Conservation (phyloP, 108 stramenopile species). For the Cyclotella cryptica region DNA sequence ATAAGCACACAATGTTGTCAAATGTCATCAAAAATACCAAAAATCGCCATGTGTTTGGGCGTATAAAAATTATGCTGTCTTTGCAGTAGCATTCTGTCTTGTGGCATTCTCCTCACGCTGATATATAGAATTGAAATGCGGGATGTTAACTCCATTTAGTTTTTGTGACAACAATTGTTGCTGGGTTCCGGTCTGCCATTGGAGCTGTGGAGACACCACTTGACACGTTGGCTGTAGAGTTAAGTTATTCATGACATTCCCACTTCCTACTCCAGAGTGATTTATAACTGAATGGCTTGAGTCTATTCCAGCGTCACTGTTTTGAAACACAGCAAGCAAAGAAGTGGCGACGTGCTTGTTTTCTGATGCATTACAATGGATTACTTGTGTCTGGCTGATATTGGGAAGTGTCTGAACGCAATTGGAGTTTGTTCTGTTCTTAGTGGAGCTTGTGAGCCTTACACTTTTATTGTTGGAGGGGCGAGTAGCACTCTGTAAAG, state of each 20-base stretch:
- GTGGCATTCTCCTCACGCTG: background rate
- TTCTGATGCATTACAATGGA: background rate
- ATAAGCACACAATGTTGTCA: too few species aligned
- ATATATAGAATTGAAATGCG: background rate
- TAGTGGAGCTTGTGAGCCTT: background rate
- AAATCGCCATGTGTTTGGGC: too few species aligned
- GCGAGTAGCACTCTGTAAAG: background rate
- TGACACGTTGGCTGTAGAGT: too few species aligned
- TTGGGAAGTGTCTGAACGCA: background rate
- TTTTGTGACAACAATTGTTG: too few species aligned
- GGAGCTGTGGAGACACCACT: too few species aligned
- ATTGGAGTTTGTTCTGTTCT: background rate
- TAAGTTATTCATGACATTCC: too few species aligned
- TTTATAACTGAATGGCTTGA: background rate
- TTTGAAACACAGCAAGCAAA: background rate
- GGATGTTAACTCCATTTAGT: background rate
- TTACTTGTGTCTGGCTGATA: background rate
- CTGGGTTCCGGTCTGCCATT: too few species aligned
- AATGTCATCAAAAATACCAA: too few species aligned
- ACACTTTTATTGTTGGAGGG: background rate
- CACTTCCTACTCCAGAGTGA: background rate
- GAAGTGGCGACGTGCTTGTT: background rate
- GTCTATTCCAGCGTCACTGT: background rate
- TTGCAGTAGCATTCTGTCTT: background rate
- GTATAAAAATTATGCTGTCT: background rate